Percentiles rank a stretch among this genome's conserved stretches.
These are phyloP conservation scores for Venturia oleaginea DNA, from an alignment of 2,329 filamentous ascomycete species.

Conservation along the genomic window DNA sequence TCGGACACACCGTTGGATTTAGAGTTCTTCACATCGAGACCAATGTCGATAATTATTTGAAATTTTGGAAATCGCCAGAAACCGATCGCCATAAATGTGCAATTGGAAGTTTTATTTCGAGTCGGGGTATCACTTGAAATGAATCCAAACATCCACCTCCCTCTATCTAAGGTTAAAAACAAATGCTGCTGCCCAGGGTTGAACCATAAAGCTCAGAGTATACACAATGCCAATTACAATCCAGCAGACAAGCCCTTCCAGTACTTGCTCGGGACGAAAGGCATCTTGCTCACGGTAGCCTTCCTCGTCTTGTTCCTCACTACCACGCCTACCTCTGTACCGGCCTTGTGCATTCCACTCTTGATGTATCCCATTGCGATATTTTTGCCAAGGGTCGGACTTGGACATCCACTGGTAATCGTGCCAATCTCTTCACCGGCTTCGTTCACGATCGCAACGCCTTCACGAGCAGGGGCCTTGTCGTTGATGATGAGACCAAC, in stretches of 20 bases:
- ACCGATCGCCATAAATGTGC: no score
- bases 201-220: background rate
- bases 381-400: slow-evolving; percentile 77
- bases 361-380: slow-evolving; percentile 93
- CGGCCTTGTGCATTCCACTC: slow-evolving; percentile 72
- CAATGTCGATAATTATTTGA: no score
- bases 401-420: slow-evolving; percentile 84
- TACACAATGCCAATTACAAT: background rate
- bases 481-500: slow-evolving; percentile 73
- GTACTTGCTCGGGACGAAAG: slow-evolving; percentile 75
- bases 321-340: slow-evolving; percentile 69
- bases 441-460: slow-evolving; percentile 63
- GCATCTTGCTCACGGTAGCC: slow-evolving; percentile 77
- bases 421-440: slow-evolving; percentile 61
- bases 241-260: slow-evolving; percentile 36
- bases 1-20: no score
- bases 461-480: slow-evolving; percentile 78
- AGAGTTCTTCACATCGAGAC: no score
- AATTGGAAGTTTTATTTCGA: background rate
- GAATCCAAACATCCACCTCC: background rate
- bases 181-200: background rate
- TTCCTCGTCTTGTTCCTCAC: slow-evolving; percentile 69
- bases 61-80: no score
- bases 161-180: background rate
- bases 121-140: background rate